Conservation (phyloP, 148 eudicot species). For the Fallopia convolvulus region DNA sequence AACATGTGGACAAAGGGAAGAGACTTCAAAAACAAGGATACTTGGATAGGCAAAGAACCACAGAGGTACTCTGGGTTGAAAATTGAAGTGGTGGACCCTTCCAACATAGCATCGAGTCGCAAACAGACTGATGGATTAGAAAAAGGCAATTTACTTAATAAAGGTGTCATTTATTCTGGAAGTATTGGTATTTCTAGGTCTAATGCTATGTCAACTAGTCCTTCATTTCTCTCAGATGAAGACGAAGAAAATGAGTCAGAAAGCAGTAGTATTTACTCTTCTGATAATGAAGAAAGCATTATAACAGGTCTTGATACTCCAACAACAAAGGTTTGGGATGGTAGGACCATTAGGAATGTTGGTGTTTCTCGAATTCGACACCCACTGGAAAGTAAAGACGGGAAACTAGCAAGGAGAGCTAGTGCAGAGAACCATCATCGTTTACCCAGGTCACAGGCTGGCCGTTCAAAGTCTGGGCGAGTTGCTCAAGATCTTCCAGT, state of each 20-base stretch:
- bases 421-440: constrained; percentile 35
- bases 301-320: constrained; percentile 84
- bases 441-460: constrained; percentile 36
- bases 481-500: constrained; percentile 39
- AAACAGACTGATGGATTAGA: constrained; percentile 27
- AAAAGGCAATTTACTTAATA: constrained; percentile 20
- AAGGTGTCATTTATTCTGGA: constrained; percentile 22
- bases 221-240: constrained; percentile 30
- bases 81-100: constrained; percentile 22
- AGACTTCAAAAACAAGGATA: constrained; percentile 49
- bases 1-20: constrained; percentile 97
- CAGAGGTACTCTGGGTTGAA: constrained; percentile 27
- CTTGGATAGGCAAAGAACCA: constrained; percentile 19
- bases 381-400: constrained; percentile 74
- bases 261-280: constrained; percentile 48
- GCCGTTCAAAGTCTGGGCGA: constrained; percentile 50
- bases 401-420: constrained; percentile 39
- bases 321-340: constrained; percentile 86
- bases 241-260: constrained; percentile 49
- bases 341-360: constrained; percentile 55
- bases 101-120: constrained; percentile 23
- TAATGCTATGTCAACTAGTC: constrained; percentile 23
- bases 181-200: constrained; percentile 19
- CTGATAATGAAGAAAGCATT: constrained; percentile 67
- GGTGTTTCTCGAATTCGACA: constrained; percentile 66